A percentile compares a stretch with the other conserved stretches of the same genome.
Conservation (phyloP, 805 yeast genomes). For the Blastobotrys chiropterorum region DNA sequence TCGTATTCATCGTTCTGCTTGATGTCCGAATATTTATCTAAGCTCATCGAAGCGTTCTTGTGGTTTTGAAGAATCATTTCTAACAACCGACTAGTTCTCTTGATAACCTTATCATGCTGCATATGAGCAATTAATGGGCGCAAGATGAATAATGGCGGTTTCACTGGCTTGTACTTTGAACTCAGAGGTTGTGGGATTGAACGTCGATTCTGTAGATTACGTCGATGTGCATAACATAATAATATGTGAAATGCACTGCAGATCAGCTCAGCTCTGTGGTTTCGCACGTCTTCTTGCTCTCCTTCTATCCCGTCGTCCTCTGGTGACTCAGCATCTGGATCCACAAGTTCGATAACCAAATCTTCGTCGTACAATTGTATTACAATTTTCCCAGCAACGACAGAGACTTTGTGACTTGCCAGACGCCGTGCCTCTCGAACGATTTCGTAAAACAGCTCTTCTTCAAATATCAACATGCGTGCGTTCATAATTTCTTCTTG, state of each 20-base stretch:
- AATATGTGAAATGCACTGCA: slow-evolving; percentile 50
- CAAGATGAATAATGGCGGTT: slow-evolving; percentile 19
- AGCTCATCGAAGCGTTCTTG: slow-evolving; percentile 10
- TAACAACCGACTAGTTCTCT: slow-evolving; percentile 18
- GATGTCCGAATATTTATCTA: slow-evolving; percentile 8
- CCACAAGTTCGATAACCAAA: slow-evolving; percentile 64
- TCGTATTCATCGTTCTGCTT: slow-evolving; percentile 2
- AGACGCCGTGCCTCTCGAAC: slow-evolving; percentile 68
- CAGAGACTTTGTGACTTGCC: slow-evolving; percentile 63
- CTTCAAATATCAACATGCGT: slow-evolving; percentile 75
- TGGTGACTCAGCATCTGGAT: slow-evolving; percentile 14
- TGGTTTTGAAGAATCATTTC: slow-evolving; percentile 20
- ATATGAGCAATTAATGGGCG: slow-evolving; percentile 31
- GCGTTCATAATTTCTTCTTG: slow-evolving; percentile 59
- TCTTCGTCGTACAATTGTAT: slow-evolving; percentile 60
- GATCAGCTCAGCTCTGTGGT: slow-evolving; percentile 48
- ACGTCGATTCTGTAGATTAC: slow-evolving; percentile 35
- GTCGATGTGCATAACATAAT: slow-evolving; percentile 52
- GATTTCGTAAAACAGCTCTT: slow-evolving; percentile 75
- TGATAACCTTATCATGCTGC: slow-evolving; percentile 21
- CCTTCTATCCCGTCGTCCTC: slow-evolving; percentile 33
- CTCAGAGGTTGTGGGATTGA: slow-evolving; percentile 12
- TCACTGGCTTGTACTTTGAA: slow-evolving; percentile 1
- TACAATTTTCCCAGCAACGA: slow-evolving; percentile 55
- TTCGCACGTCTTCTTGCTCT: slow-evolving; percentile 20